A percentile compares a stretch with the other conserved stretches of the same genome.
phyloP scores from a whole-genome alignment of 2,329 filamentous ascomycete genomes.

The Curvularia verruculosa region DNA sequence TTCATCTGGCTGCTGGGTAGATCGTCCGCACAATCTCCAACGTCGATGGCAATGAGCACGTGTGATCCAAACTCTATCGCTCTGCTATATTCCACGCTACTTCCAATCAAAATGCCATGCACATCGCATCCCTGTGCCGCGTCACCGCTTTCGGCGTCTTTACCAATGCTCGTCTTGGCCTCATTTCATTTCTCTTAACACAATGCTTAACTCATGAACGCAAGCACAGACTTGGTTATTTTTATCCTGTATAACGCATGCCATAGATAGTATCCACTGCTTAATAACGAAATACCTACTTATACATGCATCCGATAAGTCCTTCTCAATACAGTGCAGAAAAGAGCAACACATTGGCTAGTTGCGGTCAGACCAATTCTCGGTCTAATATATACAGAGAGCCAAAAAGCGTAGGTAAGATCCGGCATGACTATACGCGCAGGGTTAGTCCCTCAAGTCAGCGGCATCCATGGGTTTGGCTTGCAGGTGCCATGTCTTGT shows the following conservation, averaged over 20 bases:
- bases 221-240: neutral
- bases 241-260: neutral
- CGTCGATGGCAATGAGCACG: neutral
- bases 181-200: neutral
- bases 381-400: neutral
- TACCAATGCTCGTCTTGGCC: neutral
- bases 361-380: neutral
- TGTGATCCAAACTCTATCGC: neutral
- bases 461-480: neutral
- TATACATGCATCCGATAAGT: neutral
- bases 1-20: neutral
- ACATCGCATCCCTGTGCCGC: neutral
- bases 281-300: neutral
- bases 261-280: neutral
- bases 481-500: neutral
- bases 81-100: neutral
- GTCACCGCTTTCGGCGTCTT: neutral
- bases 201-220: neutral
- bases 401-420: neutral
- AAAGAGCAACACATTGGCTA: neutral
- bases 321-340: neutral
- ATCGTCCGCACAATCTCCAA: neutral
- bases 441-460: neutral
- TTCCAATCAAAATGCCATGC: neutral
- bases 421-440: neutral